Evolutionary conservation across 2,329 filamentous ascomycete species (phyloP), one percentile per base, ranked within the genome.

Genomic region (Trichoderma koningii): DNA sequence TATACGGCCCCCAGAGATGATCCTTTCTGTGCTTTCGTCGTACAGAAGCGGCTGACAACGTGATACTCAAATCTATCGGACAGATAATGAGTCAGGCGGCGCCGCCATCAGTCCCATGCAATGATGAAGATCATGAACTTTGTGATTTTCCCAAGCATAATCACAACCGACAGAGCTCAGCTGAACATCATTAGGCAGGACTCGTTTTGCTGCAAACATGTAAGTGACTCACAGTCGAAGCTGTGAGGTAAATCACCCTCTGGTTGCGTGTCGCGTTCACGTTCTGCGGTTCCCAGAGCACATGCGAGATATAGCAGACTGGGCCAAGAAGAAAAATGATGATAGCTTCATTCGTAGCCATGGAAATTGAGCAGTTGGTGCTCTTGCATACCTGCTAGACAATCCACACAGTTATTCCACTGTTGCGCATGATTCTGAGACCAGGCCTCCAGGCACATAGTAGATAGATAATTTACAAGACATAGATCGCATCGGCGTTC

Each of bases 401-500:
- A 34, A 7, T 5, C 2, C 17, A 28, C 1, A n/a, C 17, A 15
- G 28, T 3, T 9, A 52, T 52, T 19, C 26, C 47, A 15, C 17
- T 28, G 12, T 14, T 7, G n/a, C 44, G 38, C 48, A 61, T 17
- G 21, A 28, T 52, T 48, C 21, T 23, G 17, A 21, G 3, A 23
- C 7, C 34, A 50, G 5, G 23, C 6, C 23, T 2, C 48, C 57
- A 10, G 41, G 42, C 56, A 51, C 56, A 60, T 28, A 23, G 21
- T 12, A 61, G 21, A 34, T 62, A 21, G n/a, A 55, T 52, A n/a
- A 9, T 21, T 44, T 63, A 63, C 48, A 47, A 47, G n/a, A 55
- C 41, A 63, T 53, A 23, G 38, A 26, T 41, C 50, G 59, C 59
- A 53, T 55, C 59, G 50, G 23, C 30, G 17, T 55, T 55, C 47